Percentiles rank a stretch among this genome's conserved stretches.
phyloP scores from a whole-genome alignment of 2,329 filamentous ascomycete genomes.

The Polytolypa hystricis region DNA sequence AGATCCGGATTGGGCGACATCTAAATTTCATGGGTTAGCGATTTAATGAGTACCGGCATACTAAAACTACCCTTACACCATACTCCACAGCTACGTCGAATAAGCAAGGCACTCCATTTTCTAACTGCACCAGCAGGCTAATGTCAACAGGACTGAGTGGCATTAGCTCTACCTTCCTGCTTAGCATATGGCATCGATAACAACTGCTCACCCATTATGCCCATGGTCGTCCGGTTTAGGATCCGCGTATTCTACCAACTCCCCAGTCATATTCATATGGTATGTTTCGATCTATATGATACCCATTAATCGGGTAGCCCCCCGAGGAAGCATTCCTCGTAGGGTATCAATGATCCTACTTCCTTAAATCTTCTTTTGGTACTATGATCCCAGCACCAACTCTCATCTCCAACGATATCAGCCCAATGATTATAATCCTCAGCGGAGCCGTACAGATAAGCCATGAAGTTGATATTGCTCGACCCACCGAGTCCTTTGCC shows the following conservation, averaged over 20 bases:
- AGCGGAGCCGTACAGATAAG: constrained; percentile 31
- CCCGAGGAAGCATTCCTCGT: too few relatives aligned
- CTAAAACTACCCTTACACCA: not conserved
- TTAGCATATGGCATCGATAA: too few relatives aligned
- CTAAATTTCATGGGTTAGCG: not conserved
- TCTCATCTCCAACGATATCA: constrained; percentile 17
- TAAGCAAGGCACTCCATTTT: not conserved
- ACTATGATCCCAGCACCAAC: constrained; percentile 15
- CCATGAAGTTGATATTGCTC: constrained; percentile 26
- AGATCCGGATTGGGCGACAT: not conserved
- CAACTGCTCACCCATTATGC: not conserved
- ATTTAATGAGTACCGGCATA: not conserved
- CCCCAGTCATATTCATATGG: not conserved
- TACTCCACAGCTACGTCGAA: not conserved
- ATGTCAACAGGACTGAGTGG: not conserved
- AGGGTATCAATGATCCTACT: too few relatives aligned
- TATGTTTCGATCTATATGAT: constrained; percentile 2
- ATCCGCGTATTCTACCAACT: constrained; percentile 1
- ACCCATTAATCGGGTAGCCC: too few relatives aligned
- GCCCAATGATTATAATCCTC: constrained; percentile 26
- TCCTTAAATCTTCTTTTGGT: constrained; percentile 3
- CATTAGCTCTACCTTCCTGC: not conserved
- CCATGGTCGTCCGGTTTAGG: constrained; percentile 3
- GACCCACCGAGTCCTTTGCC: constrained; percentile 26
- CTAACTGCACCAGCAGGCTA: not conserved